Conservation (phyloP, 495 filamentous ascomycete species). For the Durotheca rogersii region DNA sequence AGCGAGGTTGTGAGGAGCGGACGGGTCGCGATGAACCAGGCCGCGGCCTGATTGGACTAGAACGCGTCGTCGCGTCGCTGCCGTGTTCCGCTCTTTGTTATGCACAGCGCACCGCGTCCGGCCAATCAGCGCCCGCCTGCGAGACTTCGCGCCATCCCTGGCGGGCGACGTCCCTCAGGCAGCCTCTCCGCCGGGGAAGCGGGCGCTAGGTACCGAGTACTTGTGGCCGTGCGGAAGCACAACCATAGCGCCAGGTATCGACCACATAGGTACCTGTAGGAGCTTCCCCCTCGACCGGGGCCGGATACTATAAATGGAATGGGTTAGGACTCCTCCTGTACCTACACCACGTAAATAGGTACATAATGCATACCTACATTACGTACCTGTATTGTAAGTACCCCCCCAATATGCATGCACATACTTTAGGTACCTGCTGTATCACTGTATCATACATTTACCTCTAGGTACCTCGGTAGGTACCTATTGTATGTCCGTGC, state of each 20-base stretch:
- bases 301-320: not conserved
- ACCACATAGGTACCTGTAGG: not conserved
- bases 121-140: conserved; percentile 19
- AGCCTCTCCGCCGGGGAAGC: conserved; percentile 5
- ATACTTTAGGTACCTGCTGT: no score
- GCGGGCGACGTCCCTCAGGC: not conserved
- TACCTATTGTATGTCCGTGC: no score
- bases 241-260: no score
- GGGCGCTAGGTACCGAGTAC: conserved; percentile 1
- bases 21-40: not conserved
- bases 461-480: not conserved
- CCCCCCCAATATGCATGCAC: no score
- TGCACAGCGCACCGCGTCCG: conserved; percentile 14
- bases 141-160: conserved; percentile 11
- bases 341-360: not conserved
- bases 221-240: no score
- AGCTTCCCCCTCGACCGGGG: no score
- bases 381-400: not conserved
- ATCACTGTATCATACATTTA: no score
- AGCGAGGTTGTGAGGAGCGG: no score
- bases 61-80: conserved; percentile 19
- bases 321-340: not conserved
- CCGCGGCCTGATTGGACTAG: conserved; percentile 20
- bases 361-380: not conserved
- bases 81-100: conserved; percentile 21